Conservation (phyloP, 331 rosid genomes). For the Acacia pycnantha region DNA sequence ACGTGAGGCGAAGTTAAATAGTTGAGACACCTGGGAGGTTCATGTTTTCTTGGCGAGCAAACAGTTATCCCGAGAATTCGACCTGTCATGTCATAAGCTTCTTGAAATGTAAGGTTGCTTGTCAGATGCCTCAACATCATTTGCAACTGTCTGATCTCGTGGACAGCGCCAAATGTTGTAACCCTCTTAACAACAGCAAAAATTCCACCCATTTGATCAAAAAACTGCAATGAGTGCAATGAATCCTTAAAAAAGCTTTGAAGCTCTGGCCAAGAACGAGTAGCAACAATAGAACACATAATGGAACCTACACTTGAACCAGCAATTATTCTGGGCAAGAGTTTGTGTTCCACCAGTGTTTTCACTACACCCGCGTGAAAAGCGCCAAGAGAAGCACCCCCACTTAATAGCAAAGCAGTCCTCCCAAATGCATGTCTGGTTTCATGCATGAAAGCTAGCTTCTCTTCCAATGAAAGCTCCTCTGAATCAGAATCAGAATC, state of each 20-base stretch:
- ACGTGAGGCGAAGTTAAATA: conserved; percentile 97
- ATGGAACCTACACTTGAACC: conserved; percentile 98
- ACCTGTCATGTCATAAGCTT: conserved; percentile 97
- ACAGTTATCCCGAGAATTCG: conserved; percentile 94
- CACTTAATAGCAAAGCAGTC: conserved; percentile 91
- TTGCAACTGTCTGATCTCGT: conserved; percentile 91
- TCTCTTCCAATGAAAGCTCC: conserved; percentile 82
- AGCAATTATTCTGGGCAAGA: conserved; percentile 86
- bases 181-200: conserved; percentile 83
- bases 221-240: conserved; percentile 87
- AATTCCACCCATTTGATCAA: conserved; percentile 89
- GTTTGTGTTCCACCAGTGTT: conserved; percentile 83
- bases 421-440: conserved; percentile 96
- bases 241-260: conserved; percentile 92
- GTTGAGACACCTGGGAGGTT: conserved; percentile 98
- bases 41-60: conserved; percentile 95
- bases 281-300: conserved; percentile 88
- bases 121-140: conserved; percentile 84
- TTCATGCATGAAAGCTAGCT: conserved; percentile 87
- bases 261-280: conserved; percentile 98
- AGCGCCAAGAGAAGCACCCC: conserved; percentile 96
- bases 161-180: conserved; percentile 84
- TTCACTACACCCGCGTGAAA: conserved; percentile 89
- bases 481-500: conserved; percentile 84
- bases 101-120: conserved; percentile 93